phyloP scores from a whole-genome alignment of 192 early-diverging fungal species.

The Coemansia sp. region DNA sequence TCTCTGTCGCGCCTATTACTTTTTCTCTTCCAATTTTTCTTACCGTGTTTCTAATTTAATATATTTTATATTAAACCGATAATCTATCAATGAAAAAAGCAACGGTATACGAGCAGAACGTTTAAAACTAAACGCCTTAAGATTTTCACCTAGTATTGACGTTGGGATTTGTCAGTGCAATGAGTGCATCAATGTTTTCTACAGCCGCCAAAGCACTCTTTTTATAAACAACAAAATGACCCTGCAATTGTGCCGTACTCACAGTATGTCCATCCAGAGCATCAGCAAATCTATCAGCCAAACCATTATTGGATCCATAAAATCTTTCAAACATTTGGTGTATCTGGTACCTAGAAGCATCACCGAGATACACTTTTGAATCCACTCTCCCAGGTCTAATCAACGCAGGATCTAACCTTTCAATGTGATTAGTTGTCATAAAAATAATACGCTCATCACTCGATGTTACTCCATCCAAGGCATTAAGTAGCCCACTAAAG shows the following conservation, averaged over 20 bases:
- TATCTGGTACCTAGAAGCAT: constrained; percentile 67
- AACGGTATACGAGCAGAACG: too few relatives aligned
- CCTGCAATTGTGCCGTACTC: constrained; percentile 88
- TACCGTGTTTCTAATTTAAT: too few relatives aligned
- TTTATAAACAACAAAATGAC: constrained; percentile 90
- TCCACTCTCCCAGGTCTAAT: constrained; percentile 81
- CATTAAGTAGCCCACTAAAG: constrained; percentile 83
- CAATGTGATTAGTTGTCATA: constrained; percentile 88
- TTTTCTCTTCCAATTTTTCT: too few relatives aligned
- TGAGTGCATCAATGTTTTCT: constrained; percentile 19
- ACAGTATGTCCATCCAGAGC: constrained; percentile 52
- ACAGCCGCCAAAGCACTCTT: constrained; percentile 70
- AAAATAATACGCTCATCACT: constrained; percentile 86
- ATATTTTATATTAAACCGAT: too few relatives aligned
- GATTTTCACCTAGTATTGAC: too few relatives aligned
- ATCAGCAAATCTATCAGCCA: constrained; percentile 72
- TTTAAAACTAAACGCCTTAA: too few relatives aligned
- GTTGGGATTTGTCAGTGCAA: constrained; percentile 6
- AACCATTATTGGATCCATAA: constrained; percentile 54
- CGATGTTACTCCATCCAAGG: constrained; percentile 83
- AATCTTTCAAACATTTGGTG: constrained; percentile 75
- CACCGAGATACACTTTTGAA: constrained; percentile 67
- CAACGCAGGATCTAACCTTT: constrained; percentile 71
- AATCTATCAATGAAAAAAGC: too few relatives aligned
- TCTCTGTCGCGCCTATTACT: too few relatives aligned